Conservation (phyloP, 2,329 filamentous ascomycete genomes). For the Aspergillus carbonarius region DNA sequence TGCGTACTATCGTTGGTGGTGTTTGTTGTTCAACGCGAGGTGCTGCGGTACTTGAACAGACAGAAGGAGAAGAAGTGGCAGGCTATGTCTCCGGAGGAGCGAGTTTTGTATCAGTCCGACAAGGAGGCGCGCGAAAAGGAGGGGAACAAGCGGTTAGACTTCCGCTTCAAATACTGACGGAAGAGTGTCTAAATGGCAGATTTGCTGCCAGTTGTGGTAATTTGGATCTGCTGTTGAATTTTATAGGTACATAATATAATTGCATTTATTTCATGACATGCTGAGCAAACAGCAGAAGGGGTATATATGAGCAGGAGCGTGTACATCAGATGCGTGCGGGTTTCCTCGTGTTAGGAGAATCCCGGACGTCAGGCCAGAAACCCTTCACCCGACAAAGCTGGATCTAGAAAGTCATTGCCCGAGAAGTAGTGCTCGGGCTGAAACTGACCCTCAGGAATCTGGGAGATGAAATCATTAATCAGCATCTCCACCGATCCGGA, state of each 20-base stretch:
- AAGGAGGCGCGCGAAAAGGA: constrained; percentile 46
- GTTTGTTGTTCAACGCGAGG: constrained; percentile 50
- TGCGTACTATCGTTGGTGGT: constrained; percentile 48
- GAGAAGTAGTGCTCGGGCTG: neutral
- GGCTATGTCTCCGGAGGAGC: constrained; percentile 47
- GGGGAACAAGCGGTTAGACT: constrained; percentile 53
- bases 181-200: neutral
- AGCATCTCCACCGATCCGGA: constrained; percentile 9
- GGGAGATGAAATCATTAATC: constrained; percentile 11
- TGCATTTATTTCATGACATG: neutral
- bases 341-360: neutral
- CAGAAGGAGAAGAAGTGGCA: constrained; percentile 51
- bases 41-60: constrained; percentile 48
- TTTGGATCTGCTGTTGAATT: neutral
- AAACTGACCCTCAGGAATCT: constrained; percentile 1
- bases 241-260: neutral
- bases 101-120: constrained; percentile 48
- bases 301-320: neutral
- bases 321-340: neutral
- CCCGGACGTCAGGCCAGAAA: constrained; percentile 3
- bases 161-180: constrained; percentile 50
- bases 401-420: neutral
- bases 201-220: neutral
- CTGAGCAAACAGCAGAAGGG: neutral
- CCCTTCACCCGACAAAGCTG: neutral